These are phyloP conservation scores for Suillus subluteus DNA, from an alignment of 768 basidiomycete genomes.

Conservation along the genomic window DNA sequence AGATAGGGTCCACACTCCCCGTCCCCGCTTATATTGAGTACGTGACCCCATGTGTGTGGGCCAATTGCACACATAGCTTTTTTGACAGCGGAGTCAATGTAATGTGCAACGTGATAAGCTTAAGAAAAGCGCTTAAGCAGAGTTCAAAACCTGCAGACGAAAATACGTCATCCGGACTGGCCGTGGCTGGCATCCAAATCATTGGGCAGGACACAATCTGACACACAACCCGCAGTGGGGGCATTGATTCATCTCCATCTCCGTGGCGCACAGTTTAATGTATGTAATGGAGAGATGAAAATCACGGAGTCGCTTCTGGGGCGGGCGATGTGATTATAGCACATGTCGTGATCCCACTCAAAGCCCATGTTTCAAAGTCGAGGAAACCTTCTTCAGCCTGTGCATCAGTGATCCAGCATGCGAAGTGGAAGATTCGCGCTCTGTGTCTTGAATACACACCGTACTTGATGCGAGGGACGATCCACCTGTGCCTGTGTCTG, in stretches of 20 bases:
- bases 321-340: slow-evolving; percentile 6
- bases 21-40: not conserved
- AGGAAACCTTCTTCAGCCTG: slow-evolving; percentile 1
- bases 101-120: not conserved
- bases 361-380: slow-evolving; percentile 7
- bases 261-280: not conserved
- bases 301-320: not conserved
- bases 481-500: not conserved
- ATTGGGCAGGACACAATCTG: not conserved
- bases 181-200: not conserved
- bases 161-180: not conserved
- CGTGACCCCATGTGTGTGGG: not conserved
- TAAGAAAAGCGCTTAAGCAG: not conserved
- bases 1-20: not conserved
- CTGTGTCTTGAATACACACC: not conserved
- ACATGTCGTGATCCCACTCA: not conserved
- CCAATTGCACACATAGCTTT: slow-evolving; percentile 4
- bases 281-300: slow-evolving; percentile 1
- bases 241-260: not conserved
- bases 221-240: not conserved
- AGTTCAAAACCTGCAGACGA: not conserved
- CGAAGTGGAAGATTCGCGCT: not conserved
- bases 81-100: not conserved
- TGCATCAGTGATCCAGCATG: not conserved
- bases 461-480: not conserved